These are phyloP conservation scores for Populus hybrid DNA, from an alignment of 441 rosid species.

Conservation along the genomic window DNA sequence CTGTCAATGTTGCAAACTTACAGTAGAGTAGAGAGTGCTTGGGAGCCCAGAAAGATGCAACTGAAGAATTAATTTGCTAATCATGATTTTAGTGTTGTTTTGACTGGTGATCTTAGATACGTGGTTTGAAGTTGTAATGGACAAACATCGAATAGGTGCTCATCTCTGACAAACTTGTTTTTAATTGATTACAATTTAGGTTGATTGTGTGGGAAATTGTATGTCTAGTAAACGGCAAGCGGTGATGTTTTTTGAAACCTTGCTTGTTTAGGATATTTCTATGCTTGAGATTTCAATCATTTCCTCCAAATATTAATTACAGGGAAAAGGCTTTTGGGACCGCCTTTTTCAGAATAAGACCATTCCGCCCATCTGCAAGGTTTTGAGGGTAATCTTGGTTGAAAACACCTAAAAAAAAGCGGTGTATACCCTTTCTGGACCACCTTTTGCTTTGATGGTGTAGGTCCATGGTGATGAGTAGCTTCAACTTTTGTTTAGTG, in stretches of 20 bases:
- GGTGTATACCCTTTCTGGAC: not conserved
- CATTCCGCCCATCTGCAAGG: not conserved
- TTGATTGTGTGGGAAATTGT: not conserved
- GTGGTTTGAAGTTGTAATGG: too few relatives aligned
- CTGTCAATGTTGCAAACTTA: too few relatives aligned
- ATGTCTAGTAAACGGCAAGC: not conserved
- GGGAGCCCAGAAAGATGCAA: too few relatives aligned
- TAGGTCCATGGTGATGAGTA: not conserved
- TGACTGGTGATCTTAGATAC: too few relatives aligned
- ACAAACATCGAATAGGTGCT: not conserved
- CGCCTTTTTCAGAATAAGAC: not conserved
- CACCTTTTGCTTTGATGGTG: not conserved
- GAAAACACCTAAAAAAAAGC: not conserved
- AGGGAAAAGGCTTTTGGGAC: not conserved
- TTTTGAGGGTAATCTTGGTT: not conserved
- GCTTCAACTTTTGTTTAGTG: not conserved
- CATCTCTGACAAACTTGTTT: not conserved
- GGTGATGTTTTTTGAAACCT: slow-evolving; percentile 2
- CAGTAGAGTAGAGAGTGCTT: too few relatives aligned
- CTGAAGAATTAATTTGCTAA: too few relatives aligned
- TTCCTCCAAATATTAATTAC: not conserved
- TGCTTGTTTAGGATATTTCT: slow-evolving; percentile 10
- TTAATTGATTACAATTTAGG: not conserved
- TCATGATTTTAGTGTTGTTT: too few relatives aligned
- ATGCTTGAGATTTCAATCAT: slow-evolving; percentile 8